Evolutionary conservation across 371 early-diverging fungal species (phyloP).

Genomic region (Amoeboaphelidium occidentale): DNA sequence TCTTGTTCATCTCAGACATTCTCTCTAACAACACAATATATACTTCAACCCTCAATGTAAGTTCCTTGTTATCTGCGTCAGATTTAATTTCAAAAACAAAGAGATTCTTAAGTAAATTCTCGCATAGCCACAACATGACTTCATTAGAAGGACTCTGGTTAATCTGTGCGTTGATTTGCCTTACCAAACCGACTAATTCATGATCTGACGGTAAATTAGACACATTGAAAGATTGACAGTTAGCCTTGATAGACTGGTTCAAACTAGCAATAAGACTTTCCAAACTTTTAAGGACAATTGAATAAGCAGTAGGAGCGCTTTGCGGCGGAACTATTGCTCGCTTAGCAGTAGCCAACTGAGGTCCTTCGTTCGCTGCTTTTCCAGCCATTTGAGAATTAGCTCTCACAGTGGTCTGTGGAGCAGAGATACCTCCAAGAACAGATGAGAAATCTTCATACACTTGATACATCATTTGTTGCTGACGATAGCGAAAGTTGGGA

Average conservation of each 20-base stretch:
- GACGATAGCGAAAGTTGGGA: slow-evolving; percentile 31
- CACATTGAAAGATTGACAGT: no score
- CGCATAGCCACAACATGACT: background rate
- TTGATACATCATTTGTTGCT: slow-evolving; percentile 46
- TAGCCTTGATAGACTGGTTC: no score
- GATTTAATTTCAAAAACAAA: no score
- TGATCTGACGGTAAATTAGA: background rate
- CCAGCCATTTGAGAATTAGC: background rate
- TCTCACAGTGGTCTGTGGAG: background rate
- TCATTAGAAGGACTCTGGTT: background rate
- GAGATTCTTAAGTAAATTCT: slow-evolving; percentile 38
- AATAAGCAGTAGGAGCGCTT: no score
- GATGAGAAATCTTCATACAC: slow-evolving; percentile 55
- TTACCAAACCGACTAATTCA: background rate
- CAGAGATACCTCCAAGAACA: slow-evolving; percentile 4
- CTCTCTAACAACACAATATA: slow-evolving; percentile 53
- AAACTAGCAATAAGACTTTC: no score
- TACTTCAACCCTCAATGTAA: slow-evolving; percentile 41
- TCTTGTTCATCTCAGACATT: slow-evolving; percentile 47
- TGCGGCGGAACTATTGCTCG: no score
- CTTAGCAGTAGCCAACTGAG: background rate
- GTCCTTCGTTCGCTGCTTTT: background rate
- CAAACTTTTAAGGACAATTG: no score
- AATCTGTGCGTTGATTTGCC: background rate
- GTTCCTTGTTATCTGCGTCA: slow-evolving; percentile 45